Evolutionary conservation across 352 stramenopile species (phyloP), one percentile per base, ranked within the genome.

Genomic region (Pythium dissimile): DNA sequence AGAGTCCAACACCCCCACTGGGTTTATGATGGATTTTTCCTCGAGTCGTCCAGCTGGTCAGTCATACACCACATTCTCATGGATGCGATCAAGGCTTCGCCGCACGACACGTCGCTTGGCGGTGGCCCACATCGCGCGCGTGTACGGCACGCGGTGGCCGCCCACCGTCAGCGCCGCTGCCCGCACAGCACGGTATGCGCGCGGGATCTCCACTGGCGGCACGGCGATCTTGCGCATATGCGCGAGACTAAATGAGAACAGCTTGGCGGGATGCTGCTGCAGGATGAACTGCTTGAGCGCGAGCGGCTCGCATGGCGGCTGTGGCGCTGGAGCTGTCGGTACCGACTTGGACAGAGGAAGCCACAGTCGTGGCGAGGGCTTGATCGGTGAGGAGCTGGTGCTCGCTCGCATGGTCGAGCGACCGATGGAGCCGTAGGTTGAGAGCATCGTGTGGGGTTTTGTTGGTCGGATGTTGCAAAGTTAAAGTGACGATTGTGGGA

Each of bases 281-380:
- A 76, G 66, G 61, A 86, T 86, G 44, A 67, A 64, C 42, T 74
- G 43, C 63, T 86, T 86, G 50, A 86, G 73, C 13, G 54, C 42
- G 18, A 59, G 64, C 20, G 71, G 73, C 54, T 81, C 75, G 34
- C 66, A 42, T 6, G 66, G 73, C 32, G 80, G 62, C 47, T 24
- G 11, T 10, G 24, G 28, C 18, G 12, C 32, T 18, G 12, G n/a
- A 30, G 28, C 15, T 2, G 30, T 54, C 26, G 15, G 15, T 9
- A 8, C 7, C n/a, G n/a, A n/a, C n/a, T n/a, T n/a, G n/a, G n/a
- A n/a, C n/a, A n/a, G n/a, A n/a, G n/a, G n/a, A n/a, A n/a, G n/a
- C n/a, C n/a, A n/a, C n/a, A n/a, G n/a, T n/a, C n/a, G n/a, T n/a
- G n/a, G n/a, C n/a, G n/a, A n/a, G n/a, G n/a, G n/a, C n/a, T n/a